Evolutionary conservation across 1,284 basidiomycete species (phyloP).

Genomic region (Apiotrichum gracile): DNA sequence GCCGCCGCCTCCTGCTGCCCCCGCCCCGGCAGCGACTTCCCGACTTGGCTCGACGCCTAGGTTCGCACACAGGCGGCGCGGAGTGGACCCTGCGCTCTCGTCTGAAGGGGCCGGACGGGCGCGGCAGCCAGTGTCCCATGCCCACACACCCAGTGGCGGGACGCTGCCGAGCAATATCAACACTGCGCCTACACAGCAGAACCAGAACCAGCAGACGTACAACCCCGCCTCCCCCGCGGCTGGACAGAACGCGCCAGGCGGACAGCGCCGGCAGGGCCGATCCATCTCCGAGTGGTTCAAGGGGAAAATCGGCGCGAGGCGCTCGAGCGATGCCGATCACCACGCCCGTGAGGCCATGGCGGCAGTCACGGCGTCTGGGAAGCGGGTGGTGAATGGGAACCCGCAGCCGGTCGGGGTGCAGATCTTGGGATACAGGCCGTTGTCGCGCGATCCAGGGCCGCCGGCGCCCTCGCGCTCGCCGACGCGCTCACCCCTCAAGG

Average conservation of each 20-base stretch:
- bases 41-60: background rate
- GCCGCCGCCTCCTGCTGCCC: background rate
- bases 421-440: background rate
- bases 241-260: background rate
- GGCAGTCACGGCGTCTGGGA: background rate
- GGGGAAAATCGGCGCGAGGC: conserved; percentile 58
- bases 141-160: background rate
- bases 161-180: background rate
- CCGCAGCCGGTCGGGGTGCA: background rate
- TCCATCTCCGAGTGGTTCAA: conserved; percentile 89
- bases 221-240: background rate
- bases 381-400: background rate
- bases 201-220: background rate
- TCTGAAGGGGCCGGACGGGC: background rate
- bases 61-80: background rate
- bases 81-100: background rate
- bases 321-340: conserved; percentile 20
- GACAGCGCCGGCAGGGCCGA: conserved; percentile 46
- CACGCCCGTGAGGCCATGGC: conserved; percentile 34
- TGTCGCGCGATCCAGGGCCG: background rate
- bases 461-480: background rate
- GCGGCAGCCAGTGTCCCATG: background rate
- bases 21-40: background rate
- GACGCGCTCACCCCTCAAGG: background rate
- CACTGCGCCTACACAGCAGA: background rate